phyloP scores from a whole-genome alignment of 2,329 filamentous ascomycete species.

The Pyrenophora graminea region DNA sequence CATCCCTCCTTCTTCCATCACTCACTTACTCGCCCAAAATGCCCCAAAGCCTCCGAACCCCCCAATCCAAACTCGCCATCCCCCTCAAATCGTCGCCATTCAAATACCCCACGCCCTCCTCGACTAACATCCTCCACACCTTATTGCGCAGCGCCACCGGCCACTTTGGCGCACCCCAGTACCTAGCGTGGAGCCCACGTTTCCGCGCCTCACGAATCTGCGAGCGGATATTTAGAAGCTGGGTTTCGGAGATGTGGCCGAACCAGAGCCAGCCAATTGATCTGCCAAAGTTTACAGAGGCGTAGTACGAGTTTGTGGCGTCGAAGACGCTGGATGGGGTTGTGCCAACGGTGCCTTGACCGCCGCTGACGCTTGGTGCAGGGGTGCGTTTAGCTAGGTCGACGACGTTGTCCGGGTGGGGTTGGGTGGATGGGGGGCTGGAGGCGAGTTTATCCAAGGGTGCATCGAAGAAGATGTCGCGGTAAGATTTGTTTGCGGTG shows the following conservation, averaged over 20 bases:
- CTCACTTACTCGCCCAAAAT: conserved; percentile 16
- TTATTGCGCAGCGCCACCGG: conserved; percentile 58
- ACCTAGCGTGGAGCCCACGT: conserved; percentile 59
- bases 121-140: conserved; percentile 58
- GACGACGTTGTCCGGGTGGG: neutral
- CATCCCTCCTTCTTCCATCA: too few species aligned
- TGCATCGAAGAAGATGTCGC: conserved; percentile 62
- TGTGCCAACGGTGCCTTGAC: conserved; percentile 54
- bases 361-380: conserved; percentile 14
- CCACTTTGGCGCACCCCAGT: conserved; percentile 62
- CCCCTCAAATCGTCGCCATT: conserved; percentile 62
- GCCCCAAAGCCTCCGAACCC: conserved; percentile 30
- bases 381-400: neutral
- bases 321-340: conserved; percentile 44
- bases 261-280: conserved; percentile 58
- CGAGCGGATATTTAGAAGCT: conserved; percentile 53
- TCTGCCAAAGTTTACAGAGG: conserved; percentile 61
- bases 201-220: conserved; percentile 59
- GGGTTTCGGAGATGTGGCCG: conserved; percentile 52
- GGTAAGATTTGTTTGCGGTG: conserved; percentile 52
- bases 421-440: conserved; percentile 1
- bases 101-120: conserved; percentile 60
- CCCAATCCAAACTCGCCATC: conserved; percentile 56
- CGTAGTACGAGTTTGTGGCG: conserved; percentile 67
- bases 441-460: conserved; percentile 49